Evolutionary conservation across 2,329 filamentous ascomycete genomes (phyloP), one percentile per base, ranked within the genome.

Genomic region (Diplocarpon mali): DNA sequence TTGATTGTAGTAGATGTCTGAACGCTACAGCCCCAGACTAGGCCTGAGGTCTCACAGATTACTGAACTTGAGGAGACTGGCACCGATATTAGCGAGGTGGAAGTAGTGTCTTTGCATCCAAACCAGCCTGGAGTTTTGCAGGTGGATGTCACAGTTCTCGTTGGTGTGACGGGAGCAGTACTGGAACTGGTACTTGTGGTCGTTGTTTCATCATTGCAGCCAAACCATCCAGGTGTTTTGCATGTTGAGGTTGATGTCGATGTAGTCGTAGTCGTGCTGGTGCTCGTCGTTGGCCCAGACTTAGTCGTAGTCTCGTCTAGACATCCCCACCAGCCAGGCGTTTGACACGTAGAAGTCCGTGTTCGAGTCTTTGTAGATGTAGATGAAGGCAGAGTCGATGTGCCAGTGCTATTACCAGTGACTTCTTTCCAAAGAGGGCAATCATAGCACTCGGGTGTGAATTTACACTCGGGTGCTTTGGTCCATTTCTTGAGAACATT

Each of bases 401-500:
- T 74, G 51, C 89, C 83, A 1, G 85, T 92, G 27, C 84, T 84
- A 61, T 95, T 95, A 62, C 88, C 59, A 20, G 56, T 56, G 24
- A 60, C 57, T 36, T 94, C 64, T 89, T 95, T 93, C 92, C 92
- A 96, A 45, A 83, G 80, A 46, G 78, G 85, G 59, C 90, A 96
- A 62, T 98, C 92, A 34, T 84, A 78, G 61, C 92, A 96, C 42
- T 87, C 81, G 16, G 78, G 72, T 6, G 90, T 89, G 27, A 74
- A 71, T 43, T 74, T 75, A 64, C 92, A 96, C 53, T 76, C 68
- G 0, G 92, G 84, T 0, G 93, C 85, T 3, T 71, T 68, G 50
- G 93, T 83, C 58, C 96, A 96, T 55, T 80, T 80, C 57, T 83
- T 73, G 49, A 96, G 74, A 2, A 98, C 85, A 61, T 95, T 85